phyloP scores from a whole-genome alignment of 192 early-diverging fungal species.

The Umbelopsis sp. region DNA sequence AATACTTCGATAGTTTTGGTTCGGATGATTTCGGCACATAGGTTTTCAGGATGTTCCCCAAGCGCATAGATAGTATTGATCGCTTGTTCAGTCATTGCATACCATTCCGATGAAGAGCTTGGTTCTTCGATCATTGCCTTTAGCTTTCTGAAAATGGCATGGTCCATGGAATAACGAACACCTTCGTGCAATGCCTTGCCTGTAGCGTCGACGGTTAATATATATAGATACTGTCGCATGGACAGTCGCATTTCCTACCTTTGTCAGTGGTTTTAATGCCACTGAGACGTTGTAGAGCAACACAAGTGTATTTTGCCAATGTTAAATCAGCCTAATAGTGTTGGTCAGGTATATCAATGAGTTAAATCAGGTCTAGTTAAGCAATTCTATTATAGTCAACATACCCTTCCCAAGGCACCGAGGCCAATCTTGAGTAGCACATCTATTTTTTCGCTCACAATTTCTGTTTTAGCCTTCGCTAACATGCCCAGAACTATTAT shows the following conservation, averaged over 20 bases:
- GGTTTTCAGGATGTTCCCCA: slow-evolving; percentile 86
- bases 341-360: background rate
- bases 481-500: slow-evolving; percentile 94
- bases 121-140: slow-evolving; percentile 50
- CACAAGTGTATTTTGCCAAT: slow-evolving; percentile 89
- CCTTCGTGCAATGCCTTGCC: slow-evolving; percentile 40
- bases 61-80: slow-evolving; percentile 91
- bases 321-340: slow-evolving; percentile 68
- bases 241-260: slow-evolving; percentile 43
- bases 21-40: slow-evolving; percentile 81
- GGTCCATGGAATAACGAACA: slow-evolving; percentile 54
- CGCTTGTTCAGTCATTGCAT: slow-evolving; percentile 84
- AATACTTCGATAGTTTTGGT: slow-evolving; percentile 69
- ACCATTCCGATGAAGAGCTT: slow-evolving; percentile 56
- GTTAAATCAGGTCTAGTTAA: background rate
- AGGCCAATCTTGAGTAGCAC: slow-evolving; percentile 83
- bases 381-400: background rate
- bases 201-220: background rate
- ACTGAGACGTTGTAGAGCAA: slow-evolving; percentile 86
- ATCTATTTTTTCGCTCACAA: slow-evolving; percentile 88
- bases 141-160: slow-evolving; percentile 58
- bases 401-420: slow-evolving; percentile 77
- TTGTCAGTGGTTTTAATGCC: slow-evolving; percentile 63
- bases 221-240: background rate
- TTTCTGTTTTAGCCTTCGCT: slow-evolving; percentile 80